Conservation (phyloP, 1,284 basidiomycete species). For the Phlebopus sp. region DNA sequence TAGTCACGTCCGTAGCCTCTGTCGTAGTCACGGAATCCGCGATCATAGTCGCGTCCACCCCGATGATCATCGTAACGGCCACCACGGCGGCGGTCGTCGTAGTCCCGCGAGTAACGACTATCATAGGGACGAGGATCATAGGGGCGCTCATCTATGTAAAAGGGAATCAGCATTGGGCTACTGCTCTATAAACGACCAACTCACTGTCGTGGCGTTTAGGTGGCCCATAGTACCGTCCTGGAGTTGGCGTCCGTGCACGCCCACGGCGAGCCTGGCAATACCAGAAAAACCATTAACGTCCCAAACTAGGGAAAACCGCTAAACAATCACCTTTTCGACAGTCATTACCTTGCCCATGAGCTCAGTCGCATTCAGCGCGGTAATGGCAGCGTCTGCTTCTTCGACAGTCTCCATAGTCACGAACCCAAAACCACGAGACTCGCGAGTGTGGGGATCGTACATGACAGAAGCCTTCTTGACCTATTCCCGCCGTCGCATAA, state of each 20-base stretch:
- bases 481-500: constrained; percentile 35
- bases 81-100: constrained; percentile 50
- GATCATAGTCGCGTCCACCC: constrained; percentile 40
- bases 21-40: constrained; percentile 42
- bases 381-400: constrained; percentile 89
- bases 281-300: constrained; percentile 11
- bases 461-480: constrained; percentile 91
- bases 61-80: constrained; percentile 49
- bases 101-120: constrained; percentile 67
- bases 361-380: constrained; percentile 79
- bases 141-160: constrained; percentile 57
- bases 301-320: neutral
- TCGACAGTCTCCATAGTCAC: constrained; percentile 89
- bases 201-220: constrained; percentile 72
- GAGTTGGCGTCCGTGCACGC: constrained; percentile 92
- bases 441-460: constrained; percentile 95
- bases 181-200: constrained; percentile 17
- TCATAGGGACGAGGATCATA: constrained; percentile 83
- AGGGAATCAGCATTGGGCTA: constrained; percentile 5
- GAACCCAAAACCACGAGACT: constrained; percentile 97
- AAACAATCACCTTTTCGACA: constrained; percentile 75
- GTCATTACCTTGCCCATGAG: constrained; percentile 83
- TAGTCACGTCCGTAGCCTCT: constrained; percentile 37
- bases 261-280: constrained; percentile 79
- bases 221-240: constrained; percentile 91